These are phyloP conservation scores for Hymenochaete sp. DNA, from an alignment of 1,284 basidiomycete genomes.

Conservation along the genomic window DNA sequence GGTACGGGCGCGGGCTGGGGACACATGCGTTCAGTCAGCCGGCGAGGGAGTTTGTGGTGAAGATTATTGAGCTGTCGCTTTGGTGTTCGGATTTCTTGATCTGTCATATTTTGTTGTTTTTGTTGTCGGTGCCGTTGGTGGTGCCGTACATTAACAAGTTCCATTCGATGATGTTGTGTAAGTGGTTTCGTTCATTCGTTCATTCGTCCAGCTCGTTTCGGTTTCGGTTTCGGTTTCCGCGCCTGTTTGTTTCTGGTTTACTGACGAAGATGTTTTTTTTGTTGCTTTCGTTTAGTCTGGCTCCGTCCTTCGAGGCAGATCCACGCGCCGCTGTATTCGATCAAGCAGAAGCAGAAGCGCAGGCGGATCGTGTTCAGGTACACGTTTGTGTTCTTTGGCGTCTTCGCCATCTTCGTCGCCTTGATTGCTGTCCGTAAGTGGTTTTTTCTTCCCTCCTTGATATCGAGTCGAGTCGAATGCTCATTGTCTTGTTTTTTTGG, in stretches of 20 bases:
- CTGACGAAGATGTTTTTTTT: slow-evolving; percentile 19
- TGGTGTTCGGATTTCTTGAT: slow-evolving; percentile 72
- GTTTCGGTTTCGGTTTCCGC: no score
- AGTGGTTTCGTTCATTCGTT: no score
- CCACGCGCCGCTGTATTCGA: slow-evolving; percentile 85
- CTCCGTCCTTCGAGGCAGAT: slow-evolving; percentile 84
- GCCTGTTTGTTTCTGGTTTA: slow-evolving; percentile 19
- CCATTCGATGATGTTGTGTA: slow-evolving; percentile 69
- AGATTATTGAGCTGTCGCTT: slow-evolving; percentile 74
- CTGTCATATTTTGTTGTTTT: slow-evolving; percentile 61
- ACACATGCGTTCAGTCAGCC: slow-evolving; percentile 83
- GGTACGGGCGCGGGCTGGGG: slow-evolving; percentile 90
- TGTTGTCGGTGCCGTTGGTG: slow-evolving; percentile 65
- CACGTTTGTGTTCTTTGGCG: slow-evolving; percentile 49
- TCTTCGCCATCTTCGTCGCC: slow-evolving; percentile 68
- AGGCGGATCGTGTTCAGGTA: slow-evolving; percentile 81
- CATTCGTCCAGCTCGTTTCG: no score
- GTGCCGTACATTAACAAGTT: slow-evolving; percentile 69
- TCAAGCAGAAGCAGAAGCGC: slow-evolving; percentile 80
- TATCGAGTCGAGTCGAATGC: neutral
- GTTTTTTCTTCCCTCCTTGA: slow-evolving; percentile 1
- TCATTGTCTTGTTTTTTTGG: slow-evolving; percentile 12
- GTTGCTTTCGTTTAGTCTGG: slow-evolving; percentile 51
- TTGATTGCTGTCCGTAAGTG: slow-evolving; percentile 71
- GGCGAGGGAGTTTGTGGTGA: slow-evolving; percentile 82